Evolutionary conservation across 2,329 filamentous ascomycete genomes (phyloP), one percentile per base, ranked within the genome.

Genomic region (Hypomyces perniciosus): DNA sequence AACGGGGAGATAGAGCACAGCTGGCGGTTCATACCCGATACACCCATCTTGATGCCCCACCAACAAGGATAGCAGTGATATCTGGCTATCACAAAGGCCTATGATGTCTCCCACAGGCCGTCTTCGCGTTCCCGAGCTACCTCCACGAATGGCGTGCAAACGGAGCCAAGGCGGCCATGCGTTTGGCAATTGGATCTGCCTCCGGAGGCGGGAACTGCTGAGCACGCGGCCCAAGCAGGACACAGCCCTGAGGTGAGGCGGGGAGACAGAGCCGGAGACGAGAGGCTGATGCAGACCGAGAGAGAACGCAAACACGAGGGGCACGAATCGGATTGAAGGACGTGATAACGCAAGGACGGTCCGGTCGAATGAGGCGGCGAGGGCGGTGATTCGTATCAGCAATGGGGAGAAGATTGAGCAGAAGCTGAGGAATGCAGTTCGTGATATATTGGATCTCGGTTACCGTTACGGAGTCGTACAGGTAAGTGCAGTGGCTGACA

Each of bases 1-100:
- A 28, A 10, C 8, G 10, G 10, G n/a, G 6, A 9, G 6, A 9
- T 13, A 8, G 3, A 27, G 30, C 27, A 26, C 27, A 13, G 39
- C 35, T 28, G 30, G 44, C 48, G 13, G 20, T 35, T 27, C 58
- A 31, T 58, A 71, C 68, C 68, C 50, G 68, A 62, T 47, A 70
- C 66, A 57, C 68, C 68, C 68, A 70, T 70, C 44, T 54, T 66
- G 50, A 20, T 27, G 10, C 26, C 46, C 33, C 43, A 34, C 35
- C 29, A 35, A 33, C 13, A 38, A 37, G 26, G 34, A 13, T 20
- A 33, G 35, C 12, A 48, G 37, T 10, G 39, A 13, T 35, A 35
- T 9, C 4, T 34, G 35, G 34, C 33, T 27, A 28, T 29, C 12
- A 31, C 9, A 12, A 34, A 20, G 9, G 6, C 13, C 20, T 20